phyloP scores from a whole-genome alignment of 768 basidiomycete species.

The Cyclocybe aegerita region DNA sequence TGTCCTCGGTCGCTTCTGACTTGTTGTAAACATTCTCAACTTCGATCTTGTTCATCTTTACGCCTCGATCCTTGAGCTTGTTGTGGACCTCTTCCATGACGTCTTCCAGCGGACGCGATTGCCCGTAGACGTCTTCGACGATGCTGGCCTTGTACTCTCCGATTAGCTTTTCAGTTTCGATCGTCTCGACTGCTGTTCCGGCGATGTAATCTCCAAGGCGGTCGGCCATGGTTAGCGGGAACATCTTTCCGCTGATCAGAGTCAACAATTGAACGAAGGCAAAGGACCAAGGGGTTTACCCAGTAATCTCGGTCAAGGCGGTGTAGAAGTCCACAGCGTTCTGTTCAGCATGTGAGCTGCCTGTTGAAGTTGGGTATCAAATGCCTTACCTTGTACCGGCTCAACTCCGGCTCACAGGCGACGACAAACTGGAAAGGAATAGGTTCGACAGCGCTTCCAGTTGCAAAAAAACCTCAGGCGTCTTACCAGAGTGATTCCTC shows the following conservation, averaged over 20 bases:
- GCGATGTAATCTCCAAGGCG: constrained; percentile 22
- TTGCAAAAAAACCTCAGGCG: background rate
- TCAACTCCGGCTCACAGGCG: constrained; percentile 45
- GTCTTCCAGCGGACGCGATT: no score
- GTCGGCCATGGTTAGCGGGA: constrained; percentile 20
- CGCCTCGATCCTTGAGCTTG: no score
- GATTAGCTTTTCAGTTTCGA: constrained; percentile 21
- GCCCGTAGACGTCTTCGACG: no score
- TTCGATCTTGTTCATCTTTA: no score
- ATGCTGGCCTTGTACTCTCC: constrained; percentile 3
- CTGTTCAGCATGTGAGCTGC: background rate
- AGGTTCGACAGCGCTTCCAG: background rate
- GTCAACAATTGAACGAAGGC: background rate
- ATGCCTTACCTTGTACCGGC: constrained; percentile 8
- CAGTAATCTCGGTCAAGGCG: constrained; percentile 18
- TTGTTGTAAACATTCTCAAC: no score
- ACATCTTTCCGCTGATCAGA: constrained; percentile 17
- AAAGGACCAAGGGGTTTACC: constrained; percentile 1
- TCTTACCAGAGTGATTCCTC: constrained; percentile 49
- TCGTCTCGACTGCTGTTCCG: constrained; percentile 23
- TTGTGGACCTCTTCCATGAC: no score
- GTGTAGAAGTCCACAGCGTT: constrained; percentile 24
- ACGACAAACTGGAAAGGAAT: constrained; percentile 41
- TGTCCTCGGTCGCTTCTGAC: background rate
- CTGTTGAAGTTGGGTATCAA: no score